These are phyloP conservation scores for Nicotiana otophora DNA, from an alignment of 257 asterid species.

Conservation along the genomic window DNA sequence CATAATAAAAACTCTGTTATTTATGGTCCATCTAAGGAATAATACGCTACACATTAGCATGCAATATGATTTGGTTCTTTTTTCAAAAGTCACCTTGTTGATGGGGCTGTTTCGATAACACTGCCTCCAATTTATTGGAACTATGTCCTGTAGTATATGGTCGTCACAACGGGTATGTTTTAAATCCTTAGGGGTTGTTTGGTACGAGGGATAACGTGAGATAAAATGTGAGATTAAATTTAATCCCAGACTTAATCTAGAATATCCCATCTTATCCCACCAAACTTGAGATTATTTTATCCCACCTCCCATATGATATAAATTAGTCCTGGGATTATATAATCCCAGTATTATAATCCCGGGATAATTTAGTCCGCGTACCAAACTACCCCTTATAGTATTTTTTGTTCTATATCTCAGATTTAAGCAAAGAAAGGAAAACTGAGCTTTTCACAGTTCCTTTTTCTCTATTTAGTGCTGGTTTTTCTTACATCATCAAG, in stretches of 20 bases:
- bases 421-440: background rate
- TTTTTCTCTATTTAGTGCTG: background rate
- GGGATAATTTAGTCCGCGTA: no score
- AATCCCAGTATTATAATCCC: no score
- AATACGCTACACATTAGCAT: no score
- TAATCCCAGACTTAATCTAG: no score
- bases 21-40: background rate
- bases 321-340: no score
- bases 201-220: no score
- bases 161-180: background rate
- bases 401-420: background rate
- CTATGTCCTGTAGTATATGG: background rate
- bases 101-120: background rate
- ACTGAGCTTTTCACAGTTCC: background rate
- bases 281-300: no score
- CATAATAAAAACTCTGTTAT: background rate
- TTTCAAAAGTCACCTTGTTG: background rate
- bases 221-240: no score
- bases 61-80: background rate
- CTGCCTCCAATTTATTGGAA: background rate
- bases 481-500: background rate
- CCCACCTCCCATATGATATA: no score
- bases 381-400: background rate
- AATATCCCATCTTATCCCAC: no score
- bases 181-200: background rate